Conservation (phyloP, 768 basidiomycete genomes). For the Lentinula sp. region DNA sequence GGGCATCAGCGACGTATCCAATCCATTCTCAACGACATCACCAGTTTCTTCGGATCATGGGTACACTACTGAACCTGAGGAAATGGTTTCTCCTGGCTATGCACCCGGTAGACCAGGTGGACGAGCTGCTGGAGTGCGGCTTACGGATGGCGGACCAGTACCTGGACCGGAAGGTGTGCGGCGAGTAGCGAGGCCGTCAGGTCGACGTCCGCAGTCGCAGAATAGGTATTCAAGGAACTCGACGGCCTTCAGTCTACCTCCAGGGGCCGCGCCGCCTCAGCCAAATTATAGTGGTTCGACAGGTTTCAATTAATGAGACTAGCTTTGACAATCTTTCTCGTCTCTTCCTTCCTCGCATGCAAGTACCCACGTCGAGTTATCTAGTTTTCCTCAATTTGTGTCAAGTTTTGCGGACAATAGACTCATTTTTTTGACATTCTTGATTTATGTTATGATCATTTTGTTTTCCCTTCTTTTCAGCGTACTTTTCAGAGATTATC, state of each 20-base stretch:
- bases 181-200: constrained; percentile 60
- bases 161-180: constrained; percentile 74
- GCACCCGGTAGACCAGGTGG: constrained; percentile 25
- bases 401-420: neutral
- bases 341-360: neutral
- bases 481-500: neutral
- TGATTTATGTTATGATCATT: neutral
- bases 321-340: neutral
- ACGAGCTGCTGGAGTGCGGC: constrained; percentile 55
- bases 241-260: constrained; percentile 50
- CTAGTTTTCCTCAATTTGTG: neutral
- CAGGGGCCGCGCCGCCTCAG: constrained; percentile 70
- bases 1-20: constrained; percentile 45
- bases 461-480: neutral
- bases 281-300: constrained; percentile 13
- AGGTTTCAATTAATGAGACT: constrained; percentile 6
- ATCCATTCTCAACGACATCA: constrained; percentile 45
- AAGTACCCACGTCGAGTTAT: neutral
- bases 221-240: constrained; percentile 70
- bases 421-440: neutral
- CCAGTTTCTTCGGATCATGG: constrained; percentile 33
- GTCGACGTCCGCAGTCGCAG: constrained; percentile 56
- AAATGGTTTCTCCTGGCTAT: constrained; percentile 25
- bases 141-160: constrained; percentile 82
- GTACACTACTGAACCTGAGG: constrained; percentile 30